Evolutionary conservation across 768 basidiomycete species (phyloP), one percentile per base, ranked within the genome.

Genomic region (Macrolepiota fuliginosa): DNA sequence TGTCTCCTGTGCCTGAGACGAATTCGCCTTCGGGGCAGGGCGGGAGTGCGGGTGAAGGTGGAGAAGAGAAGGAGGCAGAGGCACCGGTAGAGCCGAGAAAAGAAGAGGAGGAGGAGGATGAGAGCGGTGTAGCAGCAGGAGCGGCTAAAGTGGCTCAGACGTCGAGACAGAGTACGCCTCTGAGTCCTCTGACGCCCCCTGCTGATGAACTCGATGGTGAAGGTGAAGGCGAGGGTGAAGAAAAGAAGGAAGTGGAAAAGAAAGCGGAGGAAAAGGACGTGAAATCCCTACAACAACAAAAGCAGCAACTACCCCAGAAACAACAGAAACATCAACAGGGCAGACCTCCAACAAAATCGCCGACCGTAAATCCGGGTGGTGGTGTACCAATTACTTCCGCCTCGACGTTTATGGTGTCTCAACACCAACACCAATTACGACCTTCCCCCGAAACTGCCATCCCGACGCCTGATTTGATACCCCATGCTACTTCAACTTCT

Each of bases 161-260:
- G 13, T 89, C 87, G 58, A 77, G 85, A 32, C 79, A 79, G 61
- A 87, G 87, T 22, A 90, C 90, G 0, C 90, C 90, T 2, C 83
- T 92, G 69, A 91, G 87, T 65, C 90, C 91, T 64, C 83, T 91
- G 25, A 90, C 90, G 7, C 86, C 88, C 0, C 81, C 87, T 0
- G 84, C 87, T 42, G 84, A 85, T 51, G 84, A 84, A 22, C 42
- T 53, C 27, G 77, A 79, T 2, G 73, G 74, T 56, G 74, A 78
- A 55, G 72, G 74, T 36, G 70, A 71, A 54, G 70, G 65, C 32
- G 63, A 63, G 12, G 39, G n/a, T 11, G 65, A 62, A 39, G 64
- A 63, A 22, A 56, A 56, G 64, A 68, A 56, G 64, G 64, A 55
- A 51, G 63, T 36, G 58, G 56, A 60, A 42, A 62, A 49, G 63